phyloP scores from a whole-genome alignment of 2,329 filamentous ascomycete genomes.

The Colletotrichum orbiculare region DNA sequence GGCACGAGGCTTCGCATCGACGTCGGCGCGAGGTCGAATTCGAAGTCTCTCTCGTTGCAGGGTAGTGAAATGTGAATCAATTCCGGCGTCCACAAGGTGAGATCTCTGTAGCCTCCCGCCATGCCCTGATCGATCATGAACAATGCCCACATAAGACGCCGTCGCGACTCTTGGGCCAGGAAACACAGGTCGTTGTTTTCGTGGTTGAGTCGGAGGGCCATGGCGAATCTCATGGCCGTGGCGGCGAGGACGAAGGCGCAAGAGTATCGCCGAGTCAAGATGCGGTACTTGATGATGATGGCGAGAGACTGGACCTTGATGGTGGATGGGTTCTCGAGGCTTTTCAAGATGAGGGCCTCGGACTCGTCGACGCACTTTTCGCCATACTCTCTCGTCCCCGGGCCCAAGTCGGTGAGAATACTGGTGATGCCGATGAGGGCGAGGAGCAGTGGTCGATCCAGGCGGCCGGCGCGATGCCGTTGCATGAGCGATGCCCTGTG shows the following conservation, averaged over 20 bases:
- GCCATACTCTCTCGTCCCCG: slow-evolving; percentile 63
- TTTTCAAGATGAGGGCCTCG: slow-evolving; percentile 62
- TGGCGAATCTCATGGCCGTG: slow-evolving; percentile 58
- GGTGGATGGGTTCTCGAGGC: slow-evolving; percentile 66
- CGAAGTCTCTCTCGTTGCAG: slow-evolving; percentile 56
- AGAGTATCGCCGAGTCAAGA: slow-evolving; percentile 57
- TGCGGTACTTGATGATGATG: slow-evolving; percentile 59
- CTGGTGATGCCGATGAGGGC: slow-evolving; percentile 67
- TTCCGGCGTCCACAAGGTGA: slow-evolving; percentile 57
- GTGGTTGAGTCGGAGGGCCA: slow-evolving; percentile 61
- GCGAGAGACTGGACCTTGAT: slow-evolving; percentile 60
- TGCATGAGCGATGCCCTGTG: slow-evolving; percentile 71
- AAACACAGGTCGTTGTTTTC: slow-evolving; percentile 58
- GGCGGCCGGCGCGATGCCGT: slow-evolving; percentile 66
- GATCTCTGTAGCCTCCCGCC: slow-evolving; percentile 58
- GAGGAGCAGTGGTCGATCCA: slow-evolving; percentile 64
- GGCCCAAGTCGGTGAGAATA: slow-evolving; percentile 65
- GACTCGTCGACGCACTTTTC: slow-evolving; percentile 66
- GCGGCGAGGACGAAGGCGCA: slow-evolving; percentile 61
- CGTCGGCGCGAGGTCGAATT: slow-evolving; percentile 67
- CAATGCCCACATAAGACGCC: slow-evolving; percentile 61
- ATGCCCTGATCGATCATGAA: slow-evolving; percentile 60
- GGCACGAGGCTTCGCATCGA: slow-evolving; percentile 61
- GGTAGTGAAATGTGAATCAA: slow-evolving; percentile 59
- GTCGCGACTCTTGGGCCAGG: slow-evolving; percentile 56